These are phyloP conservation scores for Populus pruinosa DNA, from an alignment of 345 rosid genomes.

Conservation along the genomic window DNA sequence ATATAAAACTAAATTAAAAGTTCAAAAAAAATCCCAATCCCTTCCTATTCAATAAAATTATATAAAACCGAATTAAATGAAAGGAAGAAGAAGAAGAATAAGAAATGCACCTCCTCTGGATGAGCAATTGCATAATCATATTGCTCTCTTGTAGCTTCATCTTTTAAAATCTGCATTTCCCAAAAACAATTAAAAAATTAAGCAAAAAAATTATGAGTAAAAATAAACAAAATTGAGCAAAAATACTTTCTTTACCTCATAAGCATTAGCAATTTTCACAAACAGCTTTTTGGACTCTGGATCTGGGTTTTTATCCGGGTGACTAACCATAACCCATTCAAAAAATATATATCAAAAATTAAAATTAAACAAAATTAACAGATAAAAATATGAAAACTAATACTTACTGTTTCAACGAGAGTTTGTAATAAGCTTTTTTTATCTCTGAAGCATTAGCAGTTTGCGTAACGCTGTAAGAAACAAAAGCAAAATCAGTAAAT, in stretches of 20 bases:
- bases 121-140: slow-evolving; percentile 96
- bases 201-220: not conserved
- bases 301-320: slow-evolving; percentile 97
- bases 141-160: slow-evolving; percentile 86
- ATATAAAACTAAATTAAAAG: not conserved
- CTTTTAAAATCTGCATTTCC: slow-evolving; percentile 75
- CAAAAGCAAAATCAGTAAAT: not conserved
- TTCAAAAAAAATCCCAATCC: not conserved
- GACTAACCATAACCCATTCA: slow-evolving; percentile 37
- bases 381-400: not conserved
- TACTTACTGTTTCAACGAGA: slow-evolving; percentile 77
- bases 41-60: not conserved
- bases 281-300: slow-evolving; percentile 85
- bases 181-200: not conserved
- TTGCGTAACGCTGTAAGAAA: slow-evolving; percentile 65
- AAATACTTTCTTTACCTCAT: slow-evolving; percentile 52
- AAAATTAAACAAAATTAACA: slow-evolving; percentile 1
- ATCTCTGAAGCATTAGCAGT: slow-evolving; percentile 84
- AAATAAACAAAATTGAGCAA: not conserved
- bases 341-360: not conserved
- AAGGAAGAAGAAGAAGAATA: not conserved
- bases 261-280: slow-evolving; percentile 94
- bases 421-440: slow-evolving; percentile 92
- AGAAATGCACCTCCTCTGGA: slow-evolving; percentile 73
- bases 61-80: too few species aligned